phyloP scores from a whole-genome alignment of 2,329 filamentous ascomycete genomes.

The Setomelanomma holmii region DNA sequence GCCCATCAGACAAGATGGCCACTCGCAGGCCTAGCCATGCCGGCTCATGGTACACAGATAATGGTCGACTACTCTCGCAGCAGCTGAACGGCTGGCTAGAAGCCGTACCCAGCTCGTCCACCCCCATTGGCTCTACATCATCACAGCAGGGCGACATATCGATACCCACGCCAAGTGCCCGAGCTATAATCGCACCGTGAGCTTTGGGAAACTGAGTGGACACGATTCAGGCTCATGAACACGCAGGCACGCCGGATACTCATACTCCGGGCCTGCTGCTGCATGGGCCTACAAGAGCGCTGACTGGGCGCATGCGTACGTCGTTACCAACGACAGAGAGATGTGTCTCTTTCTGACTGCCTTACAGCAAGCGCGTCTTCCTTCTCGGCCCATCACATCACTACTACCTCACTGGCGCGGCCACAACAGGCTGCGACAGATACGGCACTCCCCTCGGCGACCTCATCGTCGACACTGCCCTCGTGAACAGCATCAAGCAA shows the following conservation, averaged over 20 bases:
- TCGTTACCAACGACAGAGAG: conserved; percentile 3
- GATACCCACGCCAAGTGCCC: conserved; percentile 75
- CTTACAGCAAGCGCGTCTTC: conserved; percentile 79
- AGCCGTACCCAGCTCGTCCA: conserved; percentile 70
- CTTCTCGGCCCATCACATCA: conserved; percentile 93
- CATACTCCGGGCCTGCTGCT: conserved; percentile 88
- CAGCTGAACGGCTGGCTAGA: conserved; percentile 80
- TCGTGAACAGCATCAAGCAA: conserved; percentile 55
- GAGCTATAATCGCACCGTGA: conserved; percentile 92
- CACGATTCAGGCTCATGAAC: conserved; percentile 34
- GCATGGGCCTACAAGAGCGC: conserved; percentile 94
- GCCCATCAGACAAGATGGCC: conserved; percentile 34
- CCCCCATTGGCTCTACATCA: conserved; percentile 62
- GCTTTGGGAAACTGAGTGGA: conserved; percentile 39
- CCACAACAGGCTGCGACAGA: conserved; percentile 73
- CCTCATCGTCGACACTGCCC: conserved; percentile 68
- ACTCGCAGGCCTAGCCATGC: conserved; percentile 74
- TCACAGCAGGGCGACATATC: conserved; percentile 45
- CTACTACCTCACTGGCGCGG: conserved; percentile 77
- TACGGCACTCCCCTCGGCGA: conserved; percentile 80
- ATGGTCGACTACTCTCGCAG: conserved; percentile 63
- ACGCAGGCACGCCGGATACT: conserved; percentile 87
- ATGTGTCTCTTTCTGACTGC: neutral
- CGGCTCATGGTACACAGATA: conserved; percentile 82
- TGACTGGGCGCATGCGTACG: conserved; percentile 77